These are phyloP conservation scores for Prunus mira DNA, from an alignment of 306 rosid species.

Conservation along the genomic window DNA sequence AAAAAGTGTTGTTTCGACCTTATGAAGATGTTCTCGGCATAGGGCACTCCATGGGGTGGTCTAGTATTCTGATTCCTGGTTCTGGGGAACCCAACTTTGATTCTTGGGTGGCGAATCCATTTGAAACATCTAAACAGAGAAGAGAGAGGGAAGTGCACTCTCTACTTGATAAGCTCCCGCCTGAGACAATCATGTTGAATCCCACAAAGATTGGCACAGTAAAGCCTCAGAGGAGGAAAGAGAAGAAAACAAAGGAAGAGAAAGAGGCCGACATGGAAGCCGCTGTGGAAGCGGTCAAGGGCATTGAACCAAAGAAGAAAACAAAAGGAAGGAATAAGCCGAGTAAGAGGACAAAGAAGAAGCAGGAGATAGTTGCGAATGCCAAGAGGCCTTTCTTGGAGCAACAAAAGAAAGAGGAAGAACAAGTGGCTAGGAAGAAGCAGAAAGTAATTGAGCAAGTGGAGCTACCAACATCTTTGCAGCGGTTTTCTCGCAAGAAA, in stretches of 20 bases:
- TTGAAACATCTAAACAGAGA: constrained; percentile 76
- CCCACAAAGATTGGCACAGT: constrained; percentile 76
- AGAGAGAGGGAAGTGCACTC: constrained; percentile 76
- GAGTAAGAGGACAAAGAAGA: constrained; percentile 57
- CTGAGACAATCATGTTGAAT: constrained; percentile 73
- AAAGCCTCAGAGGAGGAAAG: constrained; percentile 36
- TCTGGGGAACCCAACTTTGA: constrained; percentile 93
- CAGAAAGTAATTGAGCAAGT: constrained; percentile 46
- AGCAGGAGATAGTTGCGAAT: constrained; percentile 47
- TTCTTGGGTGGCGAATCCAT: constrained; percentile 85
- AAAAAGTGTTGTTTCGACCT: constrained; percentile 63
- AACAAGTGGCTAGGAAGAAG: constrained; percentile 49
- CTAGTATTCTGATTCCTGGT: constrained; percentile 89
- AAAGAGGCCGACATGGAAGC: constrained; percentile 67
- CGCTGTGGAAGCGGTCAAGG: constrained; percentile 61
- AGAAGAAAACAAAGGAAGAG: constrained; percentile 44
- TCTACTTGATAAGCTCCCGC: constrained; percentile 77
- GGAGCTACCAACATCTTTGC: constrained; percentile 62
- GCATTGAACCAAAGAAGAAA: constrained; percentile 59
- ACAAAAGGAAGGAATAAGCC: constrained; percentile 88
- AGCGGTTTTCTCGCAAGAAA: constrained; percentile 70
- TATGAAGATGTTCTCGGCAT: constrained; percentile 86
- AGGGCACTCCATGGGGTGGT: constrained; percentile 95
- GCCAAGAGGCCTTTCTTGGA: constrained; percentile 79
- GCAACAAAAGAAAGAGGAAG: constrained; percentile 52